Base-by-base conservation (phyloP, 768 basidiomycete genomes). In the Suillus subluteus region DNA sequence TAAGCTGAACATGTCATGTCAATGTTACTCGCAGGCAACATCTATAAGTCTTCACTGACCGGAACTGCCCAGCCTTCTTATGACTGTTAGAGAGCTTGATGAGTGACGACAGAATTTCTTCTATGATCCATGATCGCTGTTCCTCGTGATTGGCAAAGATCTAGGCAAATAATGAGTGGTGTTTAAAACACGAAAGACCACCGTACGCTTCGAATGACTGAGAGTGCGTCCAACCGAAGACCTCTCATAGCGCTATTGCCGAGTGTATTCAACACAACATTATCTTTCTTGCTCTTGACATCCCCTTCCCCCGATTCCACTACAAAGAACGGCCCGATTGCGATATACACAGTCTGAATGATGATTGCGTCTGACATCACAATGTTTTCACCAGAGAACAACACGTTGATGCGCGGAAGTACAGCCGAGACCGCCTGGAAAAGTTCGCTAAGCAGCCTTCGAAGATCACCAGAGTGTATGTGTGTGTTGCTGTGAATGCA, bases 61-160 rank as follows among this genome's bases (percentile, higher is more conserved):
- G 84, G 78, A 96, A 97, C 71, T 94, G 93, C 0, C 95, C 92
- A 59, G 91, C 93, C 70, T 91, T 91, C 78, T 94, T 94, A 75
- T 95, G 98, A 23, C 89, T 88, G 72, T 95, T 93, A 3, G 94
- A 92, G 30, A 96, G 82, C 77, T 95, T 96, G 71, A 92, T 96
- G 63, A 99, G 80, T 0, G 95, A 96, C 11, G 88, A 87, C 35
- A 99, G 74, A 41, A 99, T 96, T 77, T 99, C 98, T 75, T 99
- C 96, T n/a, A 99, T 91, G 68, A 99, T 97, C 96, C 96, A 98
- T 1, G 91, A 88, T 11, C 98, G 82, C 76, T 99, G 98, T 52
- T 91, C 91, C 69, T 93, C 89, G 73, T 98, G 90, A 68, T 91
- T 92, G 15, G 94, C 93, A 71, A 98, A 99, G 40, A 96, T 90